Evolutionary conservation across 805 yeast species (phyloP).

Genomic region (Metschnikowia aberdeeniae): DNA sequence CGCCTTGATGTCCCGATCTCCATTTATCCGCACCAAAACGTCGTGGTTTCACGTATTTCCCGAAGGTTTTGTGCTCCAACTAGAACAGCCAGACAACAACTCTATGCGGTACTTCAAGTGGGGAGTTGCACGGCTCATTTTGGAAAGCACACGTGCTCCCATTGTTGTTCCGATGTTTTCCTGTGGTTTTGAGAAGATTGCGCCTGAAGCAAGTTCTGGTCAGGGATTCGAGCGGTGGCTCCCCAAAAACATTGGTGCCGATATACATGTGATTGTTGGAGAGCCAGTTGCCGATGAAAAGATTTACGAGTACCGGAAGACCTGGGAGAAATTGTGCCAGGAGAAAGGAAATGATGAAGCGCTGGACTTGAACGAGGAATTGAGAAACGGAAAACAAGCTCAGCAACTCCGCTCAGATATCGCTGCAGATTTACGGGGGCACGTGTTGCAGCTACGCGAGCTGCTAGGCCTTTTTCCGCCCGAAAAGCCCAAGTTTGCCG

Average conservation of each 20-base stretch:
- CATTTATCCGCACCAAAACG: slow-evolving; percentile 59
- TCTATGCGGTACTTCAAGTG: slow-evolving; percentile 94
- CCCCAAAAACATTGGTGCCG: slow-evolving; percentile 63
- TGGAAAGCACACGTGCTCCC: slow-evolving; percentile 82
- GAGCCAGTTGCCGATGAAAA: slow-evolving; percentile 57
- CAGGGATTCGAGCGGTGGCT: slow-evolving; percentile 52
- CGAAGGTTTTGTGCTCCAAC: slow-evolving; percentile 88
- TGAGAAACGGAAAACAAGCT: slow-evolving; percentile 63
- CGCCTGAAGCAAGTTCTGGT: slow-evolving; percentile 69
- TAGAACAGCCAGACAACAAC: slow-evolving; percentile 70
- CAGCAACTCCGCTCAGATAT: slow-evolving; percentile 62
- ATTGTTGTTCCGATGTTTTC: slow-evolving; percentile 82
- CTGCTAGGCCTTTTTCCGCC: slow-evolving; percentile 41
- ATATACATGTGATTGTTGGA: slow-evolving; percentile 68
- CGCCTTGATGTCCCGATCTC: slow-evolving; percentile 37
- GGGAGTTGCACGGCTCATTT: slow-evolving; percentile 83
- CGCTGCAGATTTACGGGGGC: slow-evolving; percentile 63
- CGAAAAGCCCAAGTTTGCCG: slow-evolving; percentile 67
- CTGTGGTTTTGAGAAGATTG: slow-evolving; percentile 80
- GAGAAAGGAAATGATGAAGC: slow-evolving; percentile 53
- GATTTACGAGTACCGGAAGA: slow-evolving; percentile 57
- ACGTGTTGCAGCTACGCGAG: slow-evolving; percentile 48
- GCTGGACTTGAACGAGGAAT: slow-evolving; percentile 55
- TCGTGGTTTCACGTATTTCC: slow-evolving; percentile 96
- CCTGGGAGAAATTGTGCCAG: slow-evolving; percentile 64